A percentile compares a stretch with the other conserved stretches of the same genome.
These are phyloP conservation scores for Globisporangium sylvaticum DNA, from an alignment of 352 stramenopile genomes.

Conservation along the genomic window DNA sequence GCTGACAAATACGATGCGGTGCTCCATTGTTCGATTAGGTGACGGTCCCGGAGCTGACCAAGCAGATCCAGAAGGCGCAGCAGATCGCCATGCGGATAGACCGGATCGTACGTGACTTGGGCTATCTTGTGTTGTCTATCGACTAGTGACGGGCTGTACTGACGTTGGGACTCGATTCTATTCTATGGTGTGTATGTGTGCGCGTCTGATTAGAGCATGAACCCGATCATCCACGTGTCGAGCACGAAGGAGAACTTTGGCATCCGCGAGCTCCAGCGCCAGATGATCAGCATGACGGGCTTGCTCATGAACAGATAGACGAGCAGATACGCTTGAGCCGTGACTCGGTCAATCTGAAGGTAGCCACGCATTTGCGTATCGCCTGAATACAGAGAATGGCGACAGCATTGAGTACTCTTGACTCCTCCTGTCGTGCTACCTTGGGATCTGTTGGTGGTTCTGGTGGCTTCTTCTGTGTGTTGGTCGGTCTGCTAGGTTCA, in stretches of 20 bases:
- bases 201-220: constrained; percentile 53
- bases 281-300: constrained; percentile 63
- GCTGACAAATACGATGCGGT: background rate
- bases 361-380: background rate
- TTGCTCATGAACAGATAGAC: constrained; percentile 25
- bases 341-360: background rate
- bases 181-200: constrained; percentile 1
- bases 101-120: constrained; percentile 35
- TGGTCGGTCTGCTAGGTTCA: too few relatives aligned
- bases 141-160: background rate
- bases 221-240: constrained; percentile 74
- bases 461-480: background rate
- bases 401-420: background rate
- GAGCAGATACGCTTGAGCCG: background rate
- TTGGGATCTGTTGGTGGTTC: background rate
- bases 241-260: constrained; percentile 79
- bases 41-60: constrained; percentile 38
- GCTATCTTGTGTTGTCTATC: background rate
- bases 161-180: background rate
- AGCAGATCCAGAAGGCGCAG: constrained; percentile 48
- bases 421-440: background rate
- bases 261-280: constrained; percentile 70
- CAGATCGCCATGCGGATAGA: constrained; percentile 39
- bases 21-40: constrained; percentile 15
- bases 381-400: background rate